Base-by-base conservation (phyloP, 2,329 filamentous ascomycete species). In the Hypomyces perniciosus region DNA sequence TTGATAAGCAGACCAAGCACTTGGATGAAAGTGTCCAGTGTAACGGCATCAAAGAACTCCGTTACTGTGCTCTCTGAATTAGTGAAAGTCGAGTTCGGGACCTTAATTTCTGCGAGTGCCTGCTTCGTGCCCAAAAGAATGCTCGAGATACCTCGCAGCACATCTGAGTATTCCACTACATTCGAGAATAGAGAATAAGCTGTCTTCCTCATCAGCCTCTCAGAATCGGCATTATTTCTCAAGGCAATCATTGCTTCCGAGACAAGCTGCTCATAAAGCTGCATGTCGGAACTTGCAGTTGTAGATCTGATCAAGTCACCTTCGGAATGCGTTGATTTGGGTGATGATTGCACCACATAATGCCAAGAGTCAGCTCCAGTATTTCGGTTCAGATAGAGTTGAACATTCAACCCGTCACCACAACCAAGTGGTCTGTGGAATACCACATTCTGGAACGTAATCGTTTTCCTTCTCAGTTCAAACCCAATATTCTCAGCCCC, bases 1-100 rank as follows among this genome's bases (percentile, higher is more conserved):
- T 60, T 60, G 37, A 59, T 58, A 8, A 58, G 47, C 2, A 60
- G 51, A 29, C 58, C 58, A 2, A 56, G 44, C 8, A 59, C 58
- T 37, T 60, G 58, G 8, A 60, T 54, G 41, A 58, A 60, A 1
- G 53, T 57, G 28, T 60, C 58, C n/a, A 58, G 34, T 2, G 54
- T 48, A 38, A 60, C 52, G 28, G 58, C 54, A 27, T 60, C 57
- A 30, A 50, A 58, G 20, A 44, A 56, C 3, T 52, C 47, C 1
- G 49, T 43, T 4, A 58, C 56, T 0, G 49, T 54, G 45, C 54
- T 56, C 31, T 58, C 56, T 3, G 44, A 48, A 20, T 45, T 31
- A 0, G 35, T 34, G 9, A 41, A 56, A 4, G 43, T 50, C n/a
- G 42, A 10, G 6, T 46, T 46, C 2, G 57, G 56, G 10, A 56